Base-by-base conservation (phyloP, 2,329 filamentous ascomycete genomes). In the Pestalotiopsis sp. region DNA sequence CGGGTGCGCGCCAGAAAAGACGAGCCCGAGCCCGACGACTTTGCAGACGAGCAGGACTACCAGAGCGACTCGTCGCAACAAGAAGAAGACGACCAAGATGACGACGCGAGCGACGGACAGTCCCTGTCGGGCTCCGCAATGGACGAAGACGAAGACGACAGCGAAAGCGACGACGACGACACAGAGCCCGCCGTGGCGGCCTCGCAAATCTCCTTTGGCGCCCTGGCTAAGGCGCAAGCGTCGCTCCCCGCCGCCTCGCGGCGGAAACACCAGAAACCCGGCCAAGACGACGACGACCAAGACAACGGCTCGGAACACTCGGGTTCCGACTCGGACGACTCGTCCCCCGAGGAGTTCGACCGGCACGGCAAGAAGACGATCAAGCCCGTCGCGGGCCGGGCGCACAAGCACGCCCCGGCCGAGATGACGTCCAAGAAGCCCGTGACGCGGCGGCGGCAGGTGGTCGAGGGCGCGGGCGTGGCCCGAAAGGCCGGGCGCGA, bases 341-440 rank as follows among this genome's bases (percentile, higher is more conserved):
- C 66, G 17, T 60, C 36, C 11, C 41, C 75, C 78, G 71, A 83
- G 82, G 78, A 81, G 79, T 66, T 85, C 67, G 69, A 80, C 71
- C 70, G 74, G 64, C 69, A 65, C 77, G 80, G 74, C 75, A 73
- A 73, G 64, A 25, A 70, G 13, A 72, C 68, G 4, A 73, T 74
- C 38, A 56, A 64, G 31, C 81, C 74, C 75, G 31, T 61, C 25
- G 59, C 59, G 12, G 82, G 76, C 75, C 86, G 91, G 27, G 81
- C 89, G 13, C 95, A 89, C 78, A 99, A 99, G 82, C 94, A 98
- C 81, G 96, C 96, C 0, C 96, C 96, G 0, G 89, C 90, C 58
- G 91, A 96, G 69, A 89, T 94, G 77, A 91, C 94, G 2, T 94
- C 92, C 79, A 97, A 95, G 81, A 89, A 89, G 63, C 92, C 93